Evolutionary conservation across 495 filamentous ascomycete genomes (phyloP), one percentile per base, ranked within the genome.

Genomic region (Penicillium roqueforti): DNA sequence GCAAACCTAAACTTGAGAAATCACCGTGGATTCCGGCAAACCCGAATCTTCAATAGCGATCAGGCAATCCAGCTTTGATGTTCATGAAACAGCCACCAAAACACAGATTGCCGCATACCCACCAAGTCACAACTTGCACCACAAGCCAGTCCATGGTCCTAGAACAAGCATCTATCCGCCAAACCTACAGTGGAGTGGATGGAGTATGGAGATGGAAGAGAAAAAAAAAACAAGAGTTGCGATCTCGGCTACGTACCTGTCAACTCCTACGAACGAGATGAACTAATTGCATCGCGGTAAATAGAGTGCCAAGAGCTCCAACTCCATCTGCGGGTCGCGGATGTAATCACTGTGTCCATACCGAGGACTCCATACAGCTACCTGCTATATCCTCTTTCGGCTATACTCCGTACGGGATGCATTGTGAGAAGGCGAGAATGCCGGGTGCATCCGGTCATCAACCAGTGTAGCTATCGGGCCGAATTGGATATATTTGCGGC

Each of bases 121-220:
- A 10, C 6, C 40, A 20, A 43, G 13, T 25, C 40, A 13, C 14
- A 25, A 8, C 14, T 14, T n/a, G 13, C 22, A n/a, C n/a, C 11
- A 11, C 8, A 10, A 26, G 22, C 22, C 22, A 43, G 22, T 10
- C 26, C 26, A 19, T 8, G 10, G 25, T 28, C 40, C 20, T 25
- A 22, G 13, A 19, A 29, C 26, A 45, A 31, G n/a, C 26, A 3
- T 10, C 25, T 6, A 2, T 16, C 38, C 9, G 23, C 10, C 23
- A 29, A 45, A 45, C 43, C 43, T 29, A 19, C 16, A 45, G 46
- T 48, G 46, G 46, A 48, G 20, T 19, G 25, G 25, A 31, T 29
- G 19, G 11, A 41, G 18, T 16, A 6, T n/a, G n/a, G 38, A 40
- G 4, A 3, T 11, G 28, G 3, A 8, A 20, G 13, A 40, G 28